Conservation (phyloP, 768 basidiomycete species). For the Pluteus cervinus region DNA sequence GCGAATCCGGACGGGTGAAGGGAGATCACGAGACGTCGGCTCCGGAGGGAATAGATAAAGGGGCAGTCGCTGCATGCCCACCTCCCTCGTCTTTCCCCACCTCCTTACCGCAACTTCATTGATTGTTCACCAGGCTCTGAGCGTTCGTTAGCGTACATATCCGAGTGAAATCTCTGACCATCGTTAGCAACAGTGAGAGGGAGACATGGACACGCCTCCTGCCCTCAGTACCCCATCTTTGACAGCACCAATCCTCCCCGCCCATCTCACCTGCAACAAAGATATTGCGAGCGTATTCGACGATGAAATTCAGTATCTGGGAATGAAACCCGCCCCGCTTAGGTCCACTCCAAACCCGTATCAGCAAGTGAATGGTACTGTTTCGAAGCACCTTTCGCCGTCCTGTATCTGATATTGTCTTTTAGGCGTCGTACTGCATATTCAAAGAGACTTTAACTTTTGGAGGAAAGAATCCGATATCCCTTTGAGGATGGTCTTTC, state of each 20-base stretch:
- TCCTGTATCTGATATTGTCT: conserved; percentile 13
- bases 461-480: conserved; percentile 38
- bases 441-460: too few relatives aligned
- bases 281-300: conserved; percentile 28
- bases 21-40: too few relatives aligned
- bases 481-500: conserved; percentile 44
- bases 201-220: not conserved
- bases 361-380: conserved; percentile 36
- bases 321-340: conserved; percentile 29
- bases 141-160: too few relatives aligned
- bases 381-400: conserved; percentile 13
- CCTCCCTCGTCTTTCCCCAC: too few relatives aligned
- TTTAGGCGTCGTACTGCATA: conserved; percentile 52
- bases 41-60: too few relatives aligned
- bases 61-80: too few relatives aligned
- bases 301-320: conserved; percentile 60
- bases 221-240: not conserved
- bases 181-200: conserved; percentile 1
- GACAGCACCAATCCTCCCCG: not conserved
- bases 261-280: not conserved
- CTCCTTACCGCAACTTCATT: too few relatives aligned
- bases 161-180: not conserved
- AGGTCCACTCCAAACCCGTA: conserved; percentile 21
- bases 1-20: too few relatives aligned
- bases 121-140: too few relatives aligned